Percentiles rank a stretch among this genome's conserved stretches.
phyloP scores from a whole-genome alignment of 768 basidiomycete genomes.

The Phlebiopsis flavidoalba region DNA sequence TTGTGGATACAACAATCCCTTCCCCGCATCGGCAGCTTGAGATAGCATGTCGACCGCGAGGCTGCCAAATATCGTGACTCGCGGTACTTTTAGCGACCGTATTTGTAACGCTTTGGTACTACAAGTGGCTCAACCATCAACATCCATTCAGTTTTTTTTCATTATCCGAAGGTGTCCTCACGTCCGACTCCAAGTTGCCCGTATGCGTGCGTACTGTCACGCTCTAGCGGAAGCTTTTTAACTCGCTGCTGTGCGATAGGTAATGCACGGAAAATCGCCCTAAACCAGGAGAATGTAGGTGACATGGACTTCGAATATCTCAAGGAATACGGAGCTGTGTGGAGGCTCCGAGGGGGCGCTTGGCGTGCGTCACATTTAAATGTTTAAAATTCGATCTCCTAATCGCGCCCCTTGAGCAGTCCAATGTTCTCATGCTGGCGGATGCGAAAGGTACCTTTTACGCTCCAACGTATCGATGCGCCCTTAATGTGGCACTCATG shows the following conservation, averaged over 20 bases:
- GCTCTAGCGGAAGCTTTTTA: neutral
- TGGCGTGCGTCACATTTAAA: constrained; percentile 11
- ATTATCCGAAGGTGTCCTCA: constrained; percentile 19
- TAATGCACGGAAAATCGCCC: constrained; percentile 16
- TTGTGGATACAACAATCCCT: too few species aligned
- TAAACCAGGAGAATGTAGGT: constrained; percentile 23
- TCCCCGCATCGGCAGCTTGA: too few species aligned
- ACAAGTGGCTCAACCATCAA: constrained; percentile 7
- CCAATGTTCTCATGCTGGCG: neutral
- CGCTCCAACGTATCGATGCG: neutral
- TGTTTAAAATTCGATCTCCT: neutral
- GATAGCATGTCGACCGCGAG: too few species aligned
- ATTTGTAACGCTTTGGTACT: neutral
- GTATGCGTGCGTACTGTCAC: constrained; percentile 5
- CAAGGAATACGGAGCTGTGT: constrained; percentile 24
- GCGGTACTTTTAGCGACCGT: too few species aligned
- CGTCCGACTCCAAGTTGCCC: constrained; percentile 11
- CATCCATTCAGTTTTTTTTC: constrained; percentile 11
- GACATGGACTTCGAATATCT: constrained; percentile 27
- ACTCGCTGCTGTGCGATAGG: constrained; percentile 13
- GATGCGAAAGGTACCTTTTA: constrained; percentile 6
- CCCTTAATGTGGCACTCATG: neutral
- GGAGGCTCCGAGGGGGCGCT: constrained; percentile 14
- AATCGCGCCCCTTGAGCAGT: neutral
- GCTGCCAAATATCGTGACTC: too few species aligned